Percentiles rank a stretch among this genome's conserved stretches.
Conservation (phyloP, 257 asterid genomes). For the Solanum sparsipilum region DNA sequence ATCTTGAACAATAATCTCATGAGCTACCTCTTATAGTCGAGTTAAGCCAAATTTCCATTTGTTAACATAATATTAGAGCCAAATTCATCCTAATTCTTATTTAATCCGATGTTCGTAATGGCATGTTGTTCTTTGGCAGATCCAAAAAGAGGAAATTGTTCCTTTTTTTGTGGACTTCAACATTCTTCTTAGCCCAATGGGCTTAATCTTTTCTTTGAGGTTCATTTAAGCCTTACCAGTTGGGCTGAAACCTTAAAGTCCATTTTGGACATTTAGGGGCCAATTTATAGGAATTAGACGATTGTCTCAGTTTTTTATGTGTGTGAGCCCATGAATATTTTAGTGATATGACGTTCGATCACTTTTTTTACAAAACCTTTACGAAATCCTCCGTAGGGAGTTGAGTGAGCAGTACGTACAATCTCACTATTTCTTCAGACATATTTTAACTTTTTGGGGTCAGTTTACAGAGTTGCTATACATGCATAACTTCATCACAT, state of each 20-base stretch:
- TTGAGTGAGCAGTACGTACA: too few species aligned
- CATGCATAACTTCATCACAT: not conserved
- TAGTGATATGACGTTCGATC: rapidly evolving
- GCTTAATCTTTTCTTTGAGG: not conserved
- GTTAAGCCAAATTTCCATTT: not conserved
- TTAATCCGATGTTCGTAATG: not conserved
- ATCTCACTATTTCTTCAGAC: too few species aligned
- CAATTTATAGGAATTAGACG: too few species aligned
- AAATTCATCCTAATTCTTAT: not conserved
- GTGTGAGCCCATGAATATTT: too few species aligned
- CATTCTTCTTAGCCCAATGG: not conserved
- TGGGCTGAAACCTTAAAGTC: not conserved
- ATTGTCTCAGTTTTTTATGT: too few species aligned
- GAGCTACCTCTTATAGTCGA: not conserved
- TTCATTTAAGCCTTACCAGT: not conserved
- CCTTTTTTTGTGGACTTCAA: not conserved
- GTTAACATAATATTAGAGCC: not conserved
- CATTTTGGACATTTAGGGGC: too few species aligned
- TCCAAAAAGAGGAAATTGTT: not conserved
- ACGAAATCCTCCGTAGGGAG: rapidly evolving
- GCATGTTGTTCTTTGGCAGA: not conserved
- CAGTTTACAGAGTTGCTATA: too few species aligned
- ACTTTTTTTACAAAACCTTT: too few species aligned
- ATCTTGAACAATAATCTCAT: not conserved
- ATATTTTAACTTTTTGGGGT: too few species aligned